phyloP scores from a whole-genome alignment of 2,329 filamentous ascomycete genomes.

The Penicillium sp. region DNA sequence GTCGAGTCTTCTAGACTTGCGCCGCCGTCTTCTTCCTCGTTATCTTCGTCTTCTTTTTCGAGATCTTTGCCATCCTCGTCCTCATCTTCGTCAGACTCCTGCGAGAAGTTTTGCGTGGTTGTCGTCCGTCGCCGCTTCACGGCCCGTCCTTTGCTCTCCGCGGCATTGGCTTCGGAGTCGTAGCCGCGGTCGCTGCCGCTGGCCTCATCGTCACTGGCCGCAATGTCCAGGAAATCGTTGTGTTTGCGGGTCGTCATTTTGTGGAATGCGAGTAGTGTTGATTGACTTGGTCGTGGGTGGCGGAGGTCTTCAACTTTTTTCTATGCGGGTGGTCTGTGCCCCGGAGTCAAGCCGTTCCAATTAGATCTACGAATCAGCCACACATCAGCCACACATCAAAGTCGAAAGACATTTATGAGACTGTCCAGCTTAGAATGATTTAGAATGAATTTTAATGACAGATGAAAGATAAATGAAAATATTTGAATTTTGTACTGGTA shows the following conservation, averaged over 20 bases:
- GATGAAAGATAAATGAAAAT: not conserved
- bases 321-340: conserved; percentile 17
- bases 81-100: conserved; percentile 50
- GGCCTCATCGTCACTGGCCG: conserved; percentile 37
- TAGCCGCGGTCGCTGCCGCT: conserved; percentile 39
- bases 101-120: conserved; percentile 21
- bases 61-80: conserved; percentile 14
- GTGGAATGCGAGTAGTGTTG: not conserved
- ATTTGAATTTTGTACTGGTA: not conserved
- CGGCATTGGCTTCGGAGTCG: conserved; percentile 44
- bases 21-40: conserved; percentile 12
- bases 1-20: conserved; percentile 13
- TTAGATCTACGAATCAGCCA: not conserved
- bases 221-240: conserved; percentile 42
- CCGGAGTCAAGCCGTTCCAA: not conserved
- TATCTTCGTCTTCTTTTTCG: conserved; percentile 8
- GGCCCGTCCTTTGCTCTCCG: conserved; percentile 40
- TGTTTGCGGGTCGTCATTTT: conserved; percentile 40
- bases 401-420: not conserved
- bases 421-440: not conserved
- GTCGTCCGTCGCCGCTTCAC: conserved; percentile 34
- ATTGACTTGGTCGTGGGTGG: not conserved
- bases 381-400: not conserved
- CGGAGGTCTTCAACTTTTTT: conserved; percentile 8
- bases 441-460: not conserved